These are phyloP conservation scores for Aspergillus flavus DNA, from an alignment of 2,329 filamentous ascomycete genomes.

Conservation along the genomic window DNA sequence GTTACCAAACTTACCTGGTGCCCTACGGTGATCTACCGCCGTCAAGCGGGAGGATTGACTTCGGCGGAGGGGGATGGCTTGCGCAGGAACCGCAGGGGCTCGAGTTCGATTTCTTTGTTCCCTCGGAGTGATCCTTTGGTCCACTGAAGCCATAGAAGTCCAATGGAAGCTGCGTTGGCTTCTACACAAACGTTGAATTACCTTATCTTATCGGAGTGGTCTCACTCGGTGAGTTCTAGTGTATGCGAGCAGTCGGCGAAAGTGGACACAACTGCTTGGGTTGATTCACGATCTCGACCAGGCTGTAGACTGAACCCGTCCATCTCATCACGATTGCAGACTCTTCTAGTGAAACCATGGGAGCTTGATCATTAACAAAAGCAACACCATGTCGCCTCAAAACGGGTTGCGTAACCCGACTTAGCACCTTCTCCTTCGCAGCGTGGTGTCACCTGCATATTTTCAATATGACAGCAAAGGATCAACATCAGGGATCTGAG, in stretches of 20 bases:
- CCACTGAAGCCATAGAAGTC: conserved; percentile 1
- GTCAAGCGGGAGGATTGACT: conserved; percentile 15
- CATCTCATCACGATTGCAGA: not conserved
- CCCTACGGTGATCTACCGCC: conserved; percentile 20
- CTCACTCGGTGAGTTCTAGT: not conserved
- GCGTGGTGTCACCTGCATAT: conserved; percentile 1
- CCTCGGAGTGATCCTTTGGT: not conserved
- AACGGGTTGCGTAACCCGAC: conserved; percentile 1
- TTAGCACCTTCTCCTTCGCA: not conserved
- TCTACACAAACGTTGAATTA: not conserved
- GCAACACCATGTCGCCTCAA: not conserved
- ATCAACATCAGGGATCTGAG: conserved; percentile 13
- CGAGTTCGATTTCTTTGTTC: conserved; percentile 18
- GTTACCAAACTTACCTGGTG: conserved; percentile 5
- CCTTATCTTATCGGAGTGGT: not conserved
- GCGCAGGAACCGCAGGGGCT: conserved; percentile 28
- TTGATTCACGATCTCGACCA: not conserved
- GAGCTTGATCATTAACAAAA: not conserved
- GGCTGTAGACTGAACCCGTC: not conserved
- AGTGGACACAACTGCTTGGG: not conserved
- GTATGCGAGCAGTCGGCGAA: not conserved
- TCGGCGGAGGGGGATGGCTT: conserved; percentile 18
- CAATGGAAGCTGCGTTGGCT: not conserved
- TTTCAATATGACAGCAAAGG: not conserved
- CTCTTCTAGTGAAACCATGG: not conserved